These are phyloP conservation scores for Fraxinus baroniana DNA, from an alignment of 305 asterid genomes.

Conservation along the genomic window DNA sequence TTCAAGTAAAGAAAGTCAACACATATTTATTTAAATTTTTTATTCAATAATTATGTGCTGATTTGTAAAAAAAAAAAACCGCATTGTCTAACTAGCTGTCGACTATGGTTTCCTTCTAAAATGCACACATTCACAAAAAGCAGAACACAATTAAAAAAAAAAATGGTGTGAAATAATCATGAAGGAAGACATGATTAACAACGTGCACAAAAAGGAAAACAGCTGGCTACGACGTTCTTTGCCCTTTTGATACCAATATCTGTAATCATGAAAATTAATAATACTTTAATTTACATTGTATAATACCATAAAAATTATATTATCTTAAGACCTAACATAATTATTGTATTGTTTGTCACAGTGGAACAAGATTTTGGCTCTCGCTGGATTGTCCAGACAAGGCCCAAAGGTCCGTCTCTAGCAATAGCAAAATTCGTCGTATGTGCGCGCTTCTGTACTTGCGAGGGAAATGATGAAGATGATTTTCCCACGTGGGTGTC, in stretches of 20 bases:
- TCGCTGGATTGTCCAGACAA: background rate
- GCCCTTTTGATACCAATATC: background rate
- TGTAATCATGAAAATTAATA: background rate
- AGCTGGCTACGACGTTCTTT: background rate
- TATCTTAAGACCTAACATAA: background rate
- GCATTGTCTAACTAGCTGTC: background rate
- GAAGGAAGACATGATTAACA: background rate
- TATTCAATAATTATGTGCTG: background rate
- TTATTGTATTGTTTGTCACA: background rate
- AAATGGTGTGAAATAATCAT: background rate
- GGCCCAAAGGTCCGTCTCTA: slow-evolving; percentile 6
- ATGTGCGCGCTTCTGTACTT: background rate
- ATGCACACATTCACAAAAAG: background rate
- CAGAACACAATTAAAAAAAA: background rate
- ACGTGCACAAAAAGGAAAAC: background rate
- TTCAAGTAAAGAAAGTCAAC: background rate
- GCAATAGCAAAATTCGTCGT: background rate
- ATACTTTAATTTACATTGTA: background rate
- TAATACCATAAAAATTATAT: background rate
- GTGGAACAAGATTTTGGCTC: background rate
- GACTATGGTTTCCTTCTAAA: background rate
- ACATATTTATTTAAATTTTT: background rate
- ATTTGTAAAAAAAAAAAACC: background rate
- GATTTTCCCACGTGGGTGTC: slow-evolving; percentile 37
- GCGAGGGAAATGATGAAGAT: slow-evolving; percentile 34